A percentile compares a stretch with the other conserved stretches of the same genome.
Evolutionary conservation across 2,329 filamentous ascomycete genomes (phyloP).

Genomic region (Trichophyton rubrum): DNA sequence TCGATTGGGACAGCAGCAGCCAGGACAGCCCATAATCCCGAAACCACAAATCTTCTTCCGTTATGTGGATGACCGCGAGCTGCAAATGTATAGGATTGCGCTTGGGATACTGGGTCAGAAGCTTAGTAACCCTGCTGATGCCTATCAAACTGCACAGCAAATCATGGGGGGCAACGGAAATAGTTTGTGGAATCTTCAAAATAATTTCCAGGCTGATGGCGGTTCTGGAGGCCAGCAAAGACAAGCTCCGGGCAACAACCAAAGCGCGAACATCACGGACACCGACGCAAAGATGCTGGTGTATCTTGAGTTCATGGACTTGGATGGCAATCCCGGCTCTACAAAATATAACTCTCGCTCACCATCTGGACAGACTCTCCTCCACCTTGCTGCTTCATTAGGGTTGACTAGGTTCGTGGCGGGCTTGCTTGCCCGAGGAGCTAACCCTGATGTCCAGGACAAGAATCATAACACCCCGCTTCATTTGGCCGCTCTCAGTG

Average conservation of each 20-base stretch:
- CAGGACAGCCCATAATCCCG: conserved; percentile 31
- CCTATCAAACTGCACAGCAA: conserved; percentile 37
- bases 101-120: conserved; percentile 37
- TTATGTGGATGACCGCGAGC: conserved; percentile 46
- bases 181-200: conserved; percentile 37
- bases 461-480: conserved; percentile 70
- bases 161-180: conserved; percentile 35
- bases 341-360: conserved; percentile 54
- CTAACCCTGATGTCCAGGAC: conserved; percentile 61
- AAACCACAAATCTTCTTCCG: conserved; percentile 50
- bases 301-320: conserved; percentile 65
- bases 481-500: conserved; percentile 67
- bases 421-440: conserved; percentile 63
- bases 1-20: conserved; percentile 36
- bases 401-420: conserved; percentile 65
- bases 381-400: conserved; percentile 65
- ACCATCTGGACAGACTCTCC: conserved; percentile 61
- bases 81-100: conserved; percentile 36
- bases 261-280: conserved; percentile 34
- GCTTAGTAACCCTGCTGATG: conserved; percentile 35
- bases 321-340: conserved; percentile 58
- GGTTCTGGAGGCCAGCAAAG: conserved; percentile 37
- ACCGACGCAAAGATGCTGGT: conserved; percentile 58
- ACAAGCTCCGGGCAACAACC: conserved; percentile 29
- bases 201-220: conserved; percentile 31